Percentiles rank a stretch among this genome's conserved stretches.
phyloP scores from a whole-genome alignment of 441 rosid species.

The Aleurites moluccanus region DNA sequence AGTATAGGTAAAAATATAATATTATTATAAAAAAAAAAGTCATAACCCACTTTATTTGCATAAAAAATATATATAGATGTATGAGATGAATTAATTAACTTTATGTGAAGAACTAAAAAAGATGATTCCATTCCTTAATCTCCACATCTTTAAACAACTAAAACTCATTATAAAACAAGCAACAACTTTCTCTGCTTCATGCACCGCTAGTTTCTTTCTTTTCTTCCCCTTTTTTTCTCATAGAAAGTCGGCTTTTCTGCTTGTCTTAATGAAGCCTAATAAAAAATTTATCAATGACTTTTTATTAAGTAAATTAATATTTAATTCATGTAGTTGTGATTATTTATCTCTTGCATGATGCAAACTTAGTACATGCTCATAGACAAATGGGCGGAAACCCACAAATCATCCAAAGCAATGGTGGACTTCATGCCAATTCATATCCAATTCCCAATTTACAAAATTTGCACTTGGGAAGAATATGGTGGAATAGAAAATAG shows the following conservation, averaged over 20 bases:
- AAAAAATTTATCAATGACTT: no score
- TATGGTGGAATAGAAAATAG: no score
- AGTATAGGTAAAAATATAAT: no score
- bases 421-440: neutral
- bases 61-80: no score
- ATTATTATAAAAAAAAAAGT: no score
- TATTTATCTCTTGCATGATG: neutral
- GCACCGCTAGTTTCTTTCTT: neutral
- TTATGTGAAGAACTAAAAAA: neutral
- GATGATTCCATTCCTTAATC: slow-evolving; percentile 14
- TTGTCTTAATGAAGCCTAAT: neutral
- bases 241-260: neutral
- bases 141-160: neutral
- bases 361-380: neutral
- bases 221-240: neutral
- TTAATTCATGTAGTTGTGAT: neutral
- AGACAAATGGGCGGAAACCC: neutral
- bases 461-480: no score
- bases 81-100: no score
- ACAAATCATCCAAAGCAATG: neutral
- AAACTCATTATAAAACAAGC: slow-evolving; percentile 12
- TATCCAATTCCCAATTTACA: neutral
- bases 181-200: neutral
- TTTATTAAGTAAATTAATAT: neutral
- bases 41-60: no score